These are phyloP conservation scores for Metschnikowia matae DNA, from an alignment of 805 yeast species.

Conservation along the genomic window DNA sequence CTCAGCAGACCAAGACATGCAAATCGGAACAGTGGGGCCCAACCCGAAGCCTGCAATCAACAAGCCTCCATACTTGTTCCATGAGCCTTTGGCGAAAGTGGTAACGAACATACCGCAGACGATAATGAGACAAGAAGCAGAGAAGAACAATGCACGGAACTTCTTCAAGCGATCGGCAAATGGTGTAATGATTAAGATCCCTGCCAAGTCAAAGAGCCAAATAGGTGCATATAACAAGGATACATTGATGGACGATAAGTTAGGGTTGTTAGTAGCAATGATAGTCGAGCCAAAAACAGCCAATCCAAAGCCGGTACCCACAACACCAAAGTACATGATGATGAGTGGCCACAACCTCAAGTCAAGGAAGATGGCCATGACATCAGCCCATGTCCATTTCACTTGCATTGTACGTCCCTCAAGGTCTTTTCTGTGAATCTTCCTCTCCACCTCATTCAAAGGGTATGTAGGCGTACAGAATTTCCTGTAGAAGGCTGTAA, in stretches of 20 bases:
- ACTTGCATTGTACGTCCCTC: slow-evolving; percentile 42
- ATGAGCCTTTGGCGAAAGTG: slow-evolving; percentile 66
- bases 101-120: slow-evolving; percentile 72
- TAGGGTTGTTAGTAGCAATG: slow-evolving; percentile 60
- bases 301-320: slow-evolving; percentile 84
- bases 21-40: slow-evolving; percentile 87
- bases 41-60: slow-evolving; percentile 81
- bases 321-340: slow-evolving; percentile 89
- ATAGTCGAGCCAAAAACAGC: slow-evolving; percentile 83
- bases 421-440: slow-evolving; percentile 60
- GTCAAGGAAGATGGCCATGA: slow-evolving; percentile 53
- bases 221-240: slow-evolving; percentile 83
- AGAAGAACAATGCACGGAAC: slow-evolving; percentile 59
- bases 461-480: slow-evolving; percentile 41
- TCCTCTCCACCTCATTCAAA: slow-evolving; percentile 48
- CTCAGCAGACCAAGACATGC: slow-evolving; percentile 80
- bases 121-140: slow-evolving; percentile 59
- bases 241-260: slow-evolving; percentile 59
- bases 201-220: slow-evolving; percentile 81
- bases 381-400: slow-evolving; percentile 59
- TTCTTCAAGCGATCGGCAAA: slow-evolving; percentile 66
- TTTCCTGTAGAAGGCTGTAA: slow-evolving; percentile 20
- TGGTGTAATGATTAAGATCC: slow-evolving; percentile 72
- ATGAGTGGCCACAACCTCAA: slow-evolving; percentile 73
- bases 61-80: slow-evolving; percentile 79